Conservation (phyloP, 2,329 filamentous ascomycete genomes). For the Aphanocladium album region DNA sequence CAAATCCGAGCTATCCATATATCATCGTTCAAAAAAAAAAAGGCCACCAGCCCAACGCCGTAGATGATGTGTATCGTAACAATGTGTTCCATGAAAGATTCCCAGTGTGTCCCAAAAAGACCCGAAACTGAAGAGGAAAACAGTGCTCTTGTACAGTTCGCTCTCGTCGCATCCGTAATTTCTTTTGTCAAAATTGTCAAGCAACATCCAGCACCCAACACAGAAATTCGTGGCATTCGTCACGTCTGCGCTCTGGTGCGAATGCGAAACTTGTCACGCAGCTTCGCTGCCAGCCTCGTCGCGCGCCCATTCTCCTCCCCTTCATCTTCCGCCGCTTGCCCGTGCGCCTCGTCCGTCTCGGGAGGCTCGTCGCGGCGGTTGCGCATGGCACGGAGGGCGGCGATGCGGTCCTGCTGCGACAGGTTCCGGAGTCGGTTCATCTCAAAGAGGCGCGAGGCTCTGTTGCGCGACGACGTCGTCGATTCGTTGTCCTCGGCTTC, state of each 20-base stretch:
- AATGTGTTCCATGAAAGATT: no score
- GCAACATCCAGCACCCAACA: no score
- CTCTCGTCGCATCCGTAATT: no score
- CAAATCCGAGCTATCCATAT: no score
- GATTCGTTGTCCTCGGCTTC: slow-evolving; percentile 33
- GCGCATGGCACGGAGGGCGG: slow-evolving; percentile 45
- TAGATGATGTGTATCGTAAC: no score
- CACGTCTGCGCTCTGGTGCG: slow-evolving; percentile 40
- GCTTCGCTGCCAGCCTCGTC: slow-evolving; percentile 41
- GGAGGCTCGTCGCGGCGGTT: slow-evolving; percentile 18
- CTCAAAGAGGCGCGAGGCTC: slow-evolving; percentile 51
- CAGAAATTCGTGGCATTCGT: not conserved
- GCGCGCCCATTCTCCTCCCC: slow-evolving; percentile 35
- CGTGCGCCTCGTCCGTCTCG: slow-evolving; percentile 11
- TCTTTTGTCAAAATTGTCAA: no score
- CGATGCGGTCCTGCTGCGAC: slow-evolving; percentile 58
- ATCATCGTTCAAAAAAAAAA: no score
- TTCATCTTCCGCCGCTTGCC: slow-evolving; percentile 17
- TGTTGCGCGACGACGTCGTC: slow-evolving; percentile 31
- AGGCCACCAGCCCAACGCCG: no score
- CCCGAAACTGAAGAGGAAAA: not conserved
- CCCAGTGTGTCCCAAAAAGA: not conserved
- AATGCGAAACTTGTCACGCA: slow-evolving; percentile 50
- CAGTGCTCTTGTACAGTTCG: no score
- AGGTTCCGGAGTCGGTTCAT: slow-evolving; percentile 53